Evolutionary conservation across 164 flowering plant species (phyloP).

Genomic region (Akebia trifoliata): DNA sequence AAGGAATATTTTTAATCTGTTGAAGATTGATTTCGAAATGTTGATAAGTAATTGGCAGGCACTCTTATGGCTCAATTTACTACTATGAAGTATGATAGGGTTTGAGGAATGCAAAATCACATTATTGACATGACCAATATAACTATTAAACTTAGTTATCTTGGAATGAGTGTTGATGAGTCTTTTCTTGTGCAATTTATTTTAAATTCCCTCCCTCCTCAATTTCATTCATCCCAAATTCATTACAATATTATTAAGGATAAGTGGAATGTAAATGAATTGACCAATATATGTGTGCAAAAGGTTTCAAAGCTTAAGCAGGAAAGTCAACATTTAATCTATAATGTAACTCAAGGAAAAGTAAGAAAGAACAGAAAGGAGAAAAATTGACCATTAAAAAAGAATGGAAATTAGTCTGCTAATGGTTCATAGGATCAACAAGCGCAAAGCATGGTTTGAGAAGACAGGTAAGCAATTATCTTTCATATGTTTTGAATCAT

Average conservation of each 20-base stretch:
- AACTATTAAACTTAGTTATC: neutral
- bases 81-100: slow-evolving; percentile 18
- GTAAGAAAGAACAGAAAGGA: neutral
- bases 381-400: neutral
- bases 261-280: slow-evolving; percentile 14
- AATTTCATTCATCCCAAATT: slow-evolving; percentile 16
- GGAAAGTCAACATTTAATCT: neutral
- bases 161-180: slow-evolving; percentile 9
- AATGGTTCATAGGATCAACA: too few species aligned
- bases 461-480: slow-evolving; percentile 1
- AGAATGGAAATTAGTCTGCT: neutral
- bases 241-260: slow-evolving; percentile 18
- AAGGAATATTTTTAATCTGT: slow-evolving; percentile 8
- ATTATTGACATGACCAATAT: slow-evolving; percentile 12
- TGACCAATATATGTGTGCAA: slow-evolving; percentile 9
- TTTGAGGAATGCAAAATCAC: slow-evolving; percentile 10
- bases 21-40: slow-evolving; percentile 2
- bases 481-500: slow-evolving; percentile 13
- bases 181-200: slow-evolving; percentile 14
- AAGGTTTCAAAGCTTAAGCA: slow-evolving; percentile 4
- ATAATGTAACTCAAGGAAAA: neutral
- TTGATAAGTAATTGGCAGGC: slow-evolving; percentile 18
- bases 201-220: slow-evolving; percentile 13
- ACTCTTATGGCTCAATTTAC: slow-evolving; percentile 19
- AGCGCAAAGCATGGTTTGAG: neutral